These are phyloP conservation scores for Raphanus sativus DNA, from an alignment of 345 rosid genomes.

Conservation along the genomic window DNA sequence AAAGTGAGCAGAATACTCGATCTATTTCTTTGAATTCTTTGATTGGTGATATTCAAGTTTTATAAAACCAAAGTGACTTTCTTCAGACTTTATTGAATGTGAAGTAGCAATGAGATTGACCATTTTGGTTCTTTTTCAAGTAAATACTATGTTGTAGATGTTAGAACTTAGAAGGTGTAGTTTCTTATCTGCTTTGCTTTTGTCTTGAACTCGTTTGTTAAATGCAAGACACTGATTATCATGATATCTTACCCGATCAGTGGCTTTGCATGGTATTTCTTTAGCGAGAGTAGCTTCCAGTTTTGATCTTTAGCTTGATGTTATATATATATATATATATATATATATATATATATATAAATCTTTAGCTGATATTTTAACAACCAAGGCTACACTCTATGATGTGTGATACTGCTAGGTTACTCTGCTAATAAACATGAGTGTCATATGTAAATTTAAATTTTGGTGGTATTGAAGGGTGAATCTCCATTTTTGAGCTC, in stretches of 20 bases:
- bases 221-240: slow-evolving; percentile 2
- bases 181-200: slow-evolving; percentile 1
- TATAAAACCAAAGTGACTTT: slow-evolving; percentile 15
- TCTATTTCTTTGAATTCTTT: slow-evolving; percentile 7
- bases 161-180: slow-evolving; percentile 17
- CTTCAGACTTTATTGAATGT: background rate
- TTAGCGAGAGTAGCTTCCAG: slow-evolving; percentile 14
- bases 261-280: slow-evolving; percentile 17
- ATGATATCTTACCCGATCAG: background rate
- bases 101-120: slow-evolving; percentile 23
- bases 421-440: slow-evolving; percentile 6
- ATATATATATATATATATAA: background rate
- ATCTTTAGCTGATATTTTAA: slow-evolving; percentile 5
- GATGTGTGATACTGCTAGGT: slow-evolving; percentile 17
- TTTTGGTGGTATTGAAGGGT: slow-evolving; percentile 8
- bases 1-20: slow-evolving; percentile 50
- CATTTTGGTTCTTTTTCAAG: slow-evolving; percentile 11
- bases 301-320: slow-evolving; percentile 6
- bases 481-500: background rate
- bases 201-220: slow-evolving; percentile 6
- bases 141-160: slow-evolving; percentile 5
- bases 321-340: background rate
- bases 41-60: slow-evolving; percentile 8
- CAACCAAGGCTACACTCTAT: slow-evolving; percentile 18
- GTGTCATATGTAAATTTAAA: slow-evolving; percentile 6